Evolutionary conservation across 2,329 filamentous ascomycete species (phyloP).

Genomic region (Arthrobotrys musiformis): DNA sequence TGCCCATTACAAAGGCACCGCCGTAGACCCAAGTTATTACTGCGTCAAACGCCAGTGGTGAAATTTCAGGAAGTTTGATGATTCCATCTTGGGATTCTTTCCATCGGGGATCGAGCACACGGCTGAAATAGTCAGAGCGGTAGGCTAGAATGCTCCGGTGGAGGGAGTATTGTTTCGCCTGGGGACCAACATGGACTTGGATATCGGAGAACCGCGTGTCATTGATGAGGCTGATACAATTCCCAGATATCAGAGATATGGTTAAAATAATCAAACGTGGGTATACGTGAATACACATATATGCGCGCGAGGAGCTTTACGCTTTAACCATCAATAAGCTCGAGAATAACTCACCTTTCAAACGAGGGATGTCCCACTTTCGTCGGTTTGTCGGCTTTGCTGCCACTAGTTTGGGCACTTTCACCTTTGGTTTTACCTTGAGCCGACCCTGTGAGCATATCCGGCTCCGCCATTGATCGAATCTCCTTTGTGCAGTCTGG

Average conservation of each 20-base stretch:
- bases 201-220: not conserved
- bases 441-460: too few relatives aligned
- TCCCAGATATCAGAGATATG: not conserved
- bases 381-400: too few relatives aligned
- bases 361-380: too few relatives aligned
- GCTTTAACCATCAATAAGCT: too few relatives aligned
- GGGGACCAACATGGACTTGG: not conserved
- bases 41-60: not conserved
- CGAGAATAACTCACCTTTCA: too few relatives aligned
- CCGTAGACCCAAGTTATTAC: not conserved
- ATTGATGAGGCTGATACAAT: not conserved
- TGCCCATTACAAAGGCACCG: not conserved
- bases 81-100: not conserved
- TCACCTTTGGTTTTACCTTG: too few relatives aligned
- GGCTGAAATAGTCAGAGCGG: not conserved
- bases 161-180: not conserved
- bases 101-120: not conserved
- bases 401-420: too few relatives aligned
- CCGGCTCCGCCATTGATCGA: too few relatives aligned
- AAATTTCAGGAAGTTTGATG: not conserved
- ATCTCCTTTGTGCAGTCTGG: too few relatives aligned
- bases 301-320: too few relatives aligned
- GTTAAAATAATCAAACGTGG: too few relatives aligned
- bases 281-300: too few relatives aligned
- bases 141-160: not conserved